Percentiles rank a stretch among this genome's conserved stretches.
These are phyloP conservation scores for Leccinum longicurvipes DNA, from an alignment of 768 basidiomycete species.

Conservation along the genomic window DNA sequence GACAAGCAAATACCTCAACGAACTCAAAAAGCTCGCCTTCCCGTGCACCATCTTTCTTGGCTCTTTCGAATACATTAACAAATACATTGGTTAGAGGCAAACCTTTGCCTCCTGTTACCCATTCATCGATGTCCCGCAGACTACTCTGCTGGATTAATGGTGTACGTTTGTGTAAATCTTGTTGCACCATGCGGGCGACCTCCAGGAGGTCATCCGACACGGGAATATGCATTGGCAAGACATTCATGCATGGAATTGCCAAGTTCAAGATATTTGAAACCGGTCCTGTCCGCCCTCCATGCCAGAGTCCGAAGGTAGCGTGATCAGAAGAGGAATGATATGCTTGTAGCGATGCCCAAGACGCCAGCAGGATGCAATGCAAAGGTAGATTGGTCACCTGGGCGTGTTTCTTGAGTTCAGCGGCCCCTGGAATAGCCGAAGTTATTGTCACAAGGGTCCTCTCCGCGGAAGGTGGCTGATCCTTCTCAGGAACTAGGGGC, in stretches of 20 bases:
- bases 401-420: constrained; percentile 46
- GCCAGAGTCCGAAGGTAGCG: constrained; percentile 46
- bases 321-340: constrained; percentile 23
- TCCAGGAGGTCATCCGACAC: constrained; percentile 20
- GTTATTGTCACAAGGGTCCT: constrained; percentile 28
- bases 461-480: background rate
- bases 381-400: constrained; percentile 34
- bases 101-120: constrained; percentile 29
- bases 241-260: constrained; percentile 45
- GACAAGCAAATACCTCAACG: constrained; percentile 32
- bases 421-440: constrained; percentile 41
- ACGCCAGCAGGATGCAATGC: constrained; percentile 40
- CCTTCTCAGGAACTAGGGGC: background rate
- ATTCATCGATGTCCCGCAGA: constrained; percentile 35
- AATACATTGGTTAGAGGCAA: constrained; percentile 41
- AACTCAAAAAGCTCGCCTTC: constrained; percentile 25
- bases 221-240: constrained; percentile 37
- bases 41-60: constrained; percentile 25
- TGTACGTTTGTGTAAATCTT: constrained; percentile 36
- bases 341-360: constrained; percentile 42
- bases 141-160: constrained; percentile 41
- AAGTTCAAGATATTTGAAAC: constrained; percentile 35
- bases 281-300: constrained; percentile 40
- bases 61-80: constrained; percentile 40
- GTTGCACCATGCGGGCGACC: constrained; percentile 32